Conservation (phyloP, 116 monocot species). For the Zostera marina region DNA sequence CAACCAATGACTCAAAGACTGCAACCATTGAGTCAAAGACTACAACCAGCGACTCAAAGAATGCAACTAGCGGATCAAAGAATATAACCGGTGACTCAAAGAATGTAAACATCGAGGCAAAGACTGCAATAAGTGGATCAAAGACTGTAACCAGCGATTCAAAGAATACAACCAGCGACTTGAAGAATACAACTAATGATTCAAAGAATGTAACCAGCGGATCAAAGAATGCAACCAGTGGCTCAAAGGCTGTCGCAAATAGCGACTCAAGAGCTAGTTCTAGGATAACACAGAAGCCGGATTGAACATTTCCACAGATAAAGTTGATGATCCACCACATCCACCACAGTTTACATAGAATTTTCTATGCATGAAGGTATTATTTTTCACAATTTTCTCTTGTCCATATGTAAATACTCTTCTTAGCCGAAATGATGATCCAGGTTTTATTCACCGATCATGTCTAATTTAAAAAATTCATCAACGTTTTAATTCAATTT, state of each 20-base stretch:
- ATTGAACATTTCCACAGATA: neutral
- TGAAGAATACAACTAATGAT: too few species aligned
- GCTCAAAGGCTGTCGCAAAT: too few species aligned
- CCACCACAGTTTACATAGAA: neutral
- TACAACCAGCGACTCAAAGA: neutral
- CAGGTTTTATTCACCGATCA: neutral
- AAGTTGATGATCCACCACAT: neutral
- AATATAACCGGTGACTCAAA: neutral
- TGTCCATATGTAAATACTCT: neutral
- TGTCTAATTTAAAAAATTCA: neutral
- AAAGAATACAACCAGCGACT: slow-evolving; percentile 2
- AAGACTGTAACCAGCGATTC: slow-evolving; percentile 1
- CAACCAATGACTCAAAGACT: neutral
- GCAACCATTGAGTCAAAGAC: slow-evolving; percentile 1
- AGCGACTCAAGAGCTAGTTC: neutral
- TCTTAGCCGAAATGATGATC: neutral
- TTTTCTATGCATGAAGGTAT: neutral
- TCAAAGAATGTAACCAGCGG: slow-evolving; percentile 3
- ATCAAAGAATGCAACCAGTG: neutral
- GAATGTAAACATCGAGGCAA: neutral
- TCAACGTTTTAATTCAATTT: too few species aligned
- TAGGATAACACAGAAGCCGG: neutral
- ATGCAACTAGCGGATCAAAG: neutral
- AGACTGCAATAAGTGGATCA: neutral
- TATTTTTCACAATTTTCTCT: neutral